phyloP scores from a whole-genome alignment of 2,329 filamentous ascomycete species.

The Talaromyces rugulosus region DNA sequence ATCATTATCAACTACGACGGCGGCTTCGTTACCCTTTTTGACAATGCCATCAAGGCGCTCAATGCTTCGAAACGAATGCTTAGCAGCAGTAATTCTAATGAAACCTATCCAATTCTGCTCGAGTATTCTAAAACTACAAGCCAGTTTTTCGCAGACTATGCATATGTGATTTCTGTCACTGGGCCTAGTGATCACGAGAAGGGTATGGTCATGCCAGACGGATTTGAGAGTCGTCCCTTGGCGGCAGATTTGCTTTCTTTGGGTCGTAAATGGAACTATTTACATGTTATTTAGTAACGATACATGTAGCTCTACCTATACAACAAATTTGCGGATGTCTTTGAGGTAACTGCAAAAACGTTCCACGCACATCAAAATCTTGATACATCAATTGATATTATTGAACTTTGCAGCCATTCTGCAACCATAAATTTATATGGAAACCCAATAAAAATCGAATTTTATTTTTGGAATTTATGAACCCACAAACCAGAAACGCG shows the following conservation, averaged over 20 bases:
- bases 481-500: no score
- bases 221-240: neutral
- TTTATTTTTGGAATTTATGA: no score
- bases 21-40: neutral
- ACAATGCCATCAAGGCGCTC: neutral
- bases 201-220: neutral
- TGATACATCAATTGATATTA: no score
- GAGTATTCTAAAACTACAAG: neutral
- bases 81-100: neutral
- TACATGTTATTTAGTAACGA: neutral
- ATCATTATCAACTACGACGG: slow-evolving; percentile 4
- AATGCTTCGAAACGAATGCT: neutral
- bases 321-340: neutral
- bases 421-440: no score
- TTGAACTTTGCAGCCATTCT: no score
- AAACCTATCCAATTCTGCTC: neutral
- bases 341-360: no score
- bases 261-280: neutral
- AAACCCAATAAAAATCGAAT: no score
- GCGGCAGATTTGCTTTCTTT: neutral
- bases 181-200: neutral
- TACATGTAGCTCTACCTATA: neutral
- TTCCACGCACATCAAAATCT: no score
- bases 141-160: slow-evolving; percentile 2
- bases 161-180: neutral